phyloP scores from a whole-genome alignment of 371 early-diverging fungal species.

The Mucor lusitanicus region DNA sequence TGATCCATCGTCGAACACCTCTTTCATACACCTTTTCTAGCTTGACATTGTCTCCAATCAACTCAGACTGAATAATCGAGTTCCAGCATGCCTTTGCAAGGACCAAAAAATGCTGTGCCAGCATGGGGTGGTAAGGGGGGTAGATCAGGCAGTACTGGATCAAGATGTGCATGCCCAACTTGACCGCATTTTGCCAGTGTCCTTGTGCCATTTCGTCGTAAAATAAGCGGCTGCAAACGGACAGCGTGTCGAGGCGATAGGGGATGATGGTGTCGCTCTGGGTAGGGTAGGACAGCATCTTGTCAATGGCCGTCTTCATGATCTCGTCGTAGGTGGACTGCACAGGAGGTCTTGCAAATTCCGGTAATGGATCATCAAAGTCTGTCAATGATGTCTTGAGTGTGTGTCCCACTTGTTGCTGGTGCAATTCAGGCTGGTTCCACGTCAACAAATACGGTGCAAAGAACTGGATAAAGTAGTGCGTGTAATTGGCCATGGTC shows the following conservation, averaged over 20 bases:
- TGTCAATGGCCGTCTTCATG: slow-evolving; percentile 20
- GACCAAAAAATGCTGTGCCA: slow-evolving; percentile 65
- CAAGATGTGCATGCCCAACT: slow-evolving; percentile 61
- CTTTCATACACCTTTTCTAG: slow-evolving; percentile 43
- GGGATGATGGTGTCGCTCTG: slow-evolving; percentile 22
- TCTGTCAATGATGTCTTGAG: slow-evolving; percentile 14
- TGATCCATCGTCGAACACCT: slow-evolving; percentile 46
- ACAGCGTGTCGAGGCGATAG: slow-evolving; percentile 33
- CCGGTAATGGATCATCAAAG: slow-evolving; percentile 41
- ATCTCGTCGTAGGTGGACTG: slow-evolving; percentile 32
- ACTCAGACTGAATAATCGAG: slow-evolving; percentile 38
- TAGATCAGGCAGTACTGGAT: slow-evolving; percentile 70
- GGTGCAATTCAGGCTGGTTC: slow-evolving; percentile 26
- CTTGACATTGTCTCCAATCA: slow-evolving; percentile 13
- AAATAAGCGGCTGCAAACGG: slow-evolving; percentile 31
- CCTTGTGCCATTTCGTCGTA: slow-evolving; percentile 45
- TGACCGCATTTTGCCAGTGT: slow-evolving; percentile 54
- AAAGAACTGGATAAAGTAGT: slow-evolving; percentile 30
- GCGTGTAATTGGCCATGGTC: slow-evolving; percentile 27
- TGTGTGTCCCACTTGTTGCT: background rate
- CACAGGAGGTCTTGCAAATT: slow-evolving; percentile 25
- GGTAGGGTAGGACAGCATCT: slow-evolving; percentile 22
- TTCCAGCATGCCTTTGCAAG: slow-evolving; percentile 73
- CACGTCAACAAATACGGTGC: slow-evolving; percentile 38
- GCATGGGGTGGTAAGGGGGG: slow-evolving; percentile 73